Base-by-base conservation (phyloP, 352 stramenopile species). In the Hyaloperonospora brassicae region DNA sequence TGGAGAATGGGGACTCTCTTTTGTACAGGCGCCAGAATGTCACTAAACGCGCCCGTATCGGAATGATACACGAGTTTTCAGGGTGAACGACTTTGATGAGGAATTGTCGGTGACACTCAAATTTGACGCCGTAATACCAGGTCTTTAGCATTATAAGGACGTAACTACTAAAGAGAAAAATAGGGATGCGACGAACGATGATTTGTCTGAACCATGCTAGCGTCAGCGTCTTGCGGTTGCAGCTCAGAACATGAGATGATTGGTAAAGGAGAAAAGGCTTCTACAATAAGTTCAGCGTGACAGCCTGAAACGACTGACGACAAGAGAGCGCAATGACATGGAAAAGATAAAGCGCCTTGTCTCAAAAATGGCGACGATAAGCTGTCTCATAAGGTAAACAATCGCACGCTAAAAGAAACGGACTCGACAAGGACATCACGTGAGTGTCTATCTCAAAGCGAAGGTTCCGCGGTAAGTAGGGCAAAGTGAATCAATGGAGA, bases 401-500 rank as follows among this genome's bases (percentile, higher is more conserved):
- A n/a, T n/a, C n/a, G 52, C 39, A 11, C 23, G 46, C 45, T 36
- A 55, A 58, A 12, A 78, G 71, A 7, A 95, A 95, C 57, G 38
- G 27, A 7, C 93, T 95, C 55, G 48, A 55, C 17, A 57, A 57
- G 6, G 14, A 17, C 5, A 10, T 30, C 46, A 23, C 40, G 2
- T 36, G 43, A 11, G 40, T 24, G 12, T 22, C 46, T 1, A 48
- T 50, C 8, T 52, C 65, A 41, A 70, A 60, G 31, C 76, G 76
- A 46, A 82, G 67, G 23, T 76, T 86, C 7, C 84, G 94, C 30
- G 91, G 94, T n/a, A 98, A 97, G 59, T 90, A 94, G 64, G 71
- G 86, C 6, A 98, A 98, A 62, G 64, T 97, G 56, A 98, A 97
- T 93, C 94, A 51, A 85, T 93, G 58, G 96, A 96, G 62, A 98